Percentiles rank a stretch among this genome's conserved stretches.
phyloP scores from a whole-genome alignment of 164 flowering plant species.

The Warburgia ugandensis region DNA sequence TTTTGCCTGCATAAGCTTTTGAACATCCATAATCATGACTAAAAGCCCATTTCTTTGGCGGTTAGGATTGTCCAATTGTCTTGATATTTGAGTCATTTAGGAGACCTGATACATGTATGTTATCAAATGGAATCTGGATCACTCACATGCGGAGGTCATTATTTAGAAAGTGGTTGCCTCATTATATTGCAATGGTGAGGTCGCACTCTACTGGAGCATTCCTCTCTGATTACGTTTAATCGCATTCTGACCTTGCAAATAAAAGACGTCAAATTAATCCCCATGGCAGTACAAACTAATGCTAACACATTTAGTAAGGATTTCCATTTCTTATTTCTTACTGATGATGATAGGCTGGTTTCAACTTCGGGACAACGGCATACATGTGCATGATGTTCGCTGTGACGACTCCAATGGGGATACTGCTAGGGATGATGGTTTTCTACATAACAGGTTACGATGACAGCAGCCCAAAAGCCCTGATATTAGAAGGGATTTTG shows the following conservation, averaged over 20 bases:
- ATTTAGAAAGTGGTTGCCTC: not conserved
- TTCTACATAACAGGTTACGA: slow-evolving; percentile 54
- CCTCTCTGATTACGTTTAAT: too few species aligned
- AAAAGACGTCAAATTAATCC: not conserved
- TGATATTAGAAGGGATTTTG: slow-evolving; percentile 59
- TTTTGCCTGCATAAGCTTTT: too few species aligned
- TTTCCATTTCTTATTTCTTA: not conserved
- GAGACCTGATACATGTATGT: too few species aligned
- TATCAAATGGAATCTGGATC: too few species aligned
- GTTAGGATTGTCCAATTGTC: too few species aligned
- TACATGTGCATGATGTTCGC: slow-evolving; percentile 75
- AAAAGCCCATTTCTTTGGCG: too few species aligned
- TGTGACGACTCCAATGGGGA: slow-evolving; percentile 72
- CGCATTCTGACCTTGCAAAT: too few species aligned
- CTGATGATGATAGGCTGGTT: slow-evolving; percentile 44
- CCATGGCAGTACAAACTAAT: not conserved
- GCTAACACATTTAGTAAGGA: not conserved
- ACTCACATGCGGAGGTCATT: not conserved
- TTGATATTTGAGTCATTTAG: too few species aligned
- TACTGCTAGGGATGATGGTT: slow-evolving; percentile 58
- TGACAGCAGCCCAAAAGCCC: slow-evolving; percentile 49
- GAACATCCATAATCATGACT: too few species aligned
- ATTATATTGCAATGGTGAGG: not conserved
- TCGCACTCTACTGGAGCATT: too few species aligned
- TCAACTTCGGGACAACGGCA: slow-evolving; percentile 39